phyloP scores from a whole-genome alignment of 192 early-diverging fungal genomes.

The Kappamyces sp. region DNA sequence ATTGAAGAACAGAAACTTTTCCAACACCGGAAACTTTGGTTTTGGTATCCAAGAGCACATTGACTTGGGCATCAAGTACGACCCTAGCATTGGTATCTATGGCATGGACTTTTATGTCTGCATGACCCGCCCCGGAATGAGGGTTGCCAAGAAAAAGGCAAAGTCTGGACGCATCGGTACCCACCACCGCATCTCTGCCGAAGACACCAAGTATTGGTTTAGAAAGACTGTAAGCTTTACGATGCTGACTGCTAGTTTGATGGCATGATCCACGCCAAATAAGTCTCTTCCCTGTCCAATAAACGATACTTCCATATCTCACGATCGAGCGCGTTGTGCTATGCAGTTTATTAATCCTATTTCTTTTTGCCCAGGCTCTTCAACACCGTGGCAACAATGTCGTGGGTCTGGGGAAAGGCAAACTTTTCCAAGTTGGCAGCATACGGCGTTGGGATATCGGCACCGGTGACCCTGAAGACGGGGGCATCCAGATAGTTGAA shows the following conservation, averaged over 20 bases:
- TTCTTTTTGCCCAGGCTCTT: slow-evolving; percentile 53
- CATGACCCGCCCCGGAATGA: slow-evolving; percentile 96
- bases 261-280: slow-evolving; percentile 10
- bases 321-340: no score
- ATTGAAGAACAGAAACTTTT: slow-evolving; percentile 92
- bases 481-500: slow-evolving; percentile 97
- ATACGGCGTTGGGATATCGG: slow-evolving; percentile 97
- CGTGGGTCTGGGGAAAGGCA: slow-evolving; percentile 74
- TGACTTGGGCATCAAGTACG: slow-evolving; percentile 99
- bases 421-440: slow-evolving; percentile 89
- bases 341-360: not conserved
- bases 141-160: slow-evolving; percentile 90
- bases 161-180: slow-evolving; percentile 74
- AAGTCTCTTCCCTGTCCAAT: no score
- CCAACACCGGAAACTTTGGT: slow-evolving; percentile 97
- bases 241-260: slow-evolving; percentile 14
- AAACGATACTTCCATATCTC: no score
- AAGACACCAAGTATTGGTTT: slow-evolving; percentile 97
- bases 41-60: slow-evolving; percentile 99
- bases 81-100: slow-evolving; percentile 96
- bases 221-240: slow-evolving; percentile 70
- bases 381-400: slow-evolving; percentile 75
- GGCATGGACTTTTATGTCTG: slow-evolving; percentile 99
- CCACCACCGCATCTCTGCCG: slow-evolving; percentile 88
- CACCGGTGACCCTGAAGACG: slow-evolving; percentile 85